phyloP scores from a whole-genome alignment of 768 basidiomycete species.

The Mycena galericulata region DNA sequence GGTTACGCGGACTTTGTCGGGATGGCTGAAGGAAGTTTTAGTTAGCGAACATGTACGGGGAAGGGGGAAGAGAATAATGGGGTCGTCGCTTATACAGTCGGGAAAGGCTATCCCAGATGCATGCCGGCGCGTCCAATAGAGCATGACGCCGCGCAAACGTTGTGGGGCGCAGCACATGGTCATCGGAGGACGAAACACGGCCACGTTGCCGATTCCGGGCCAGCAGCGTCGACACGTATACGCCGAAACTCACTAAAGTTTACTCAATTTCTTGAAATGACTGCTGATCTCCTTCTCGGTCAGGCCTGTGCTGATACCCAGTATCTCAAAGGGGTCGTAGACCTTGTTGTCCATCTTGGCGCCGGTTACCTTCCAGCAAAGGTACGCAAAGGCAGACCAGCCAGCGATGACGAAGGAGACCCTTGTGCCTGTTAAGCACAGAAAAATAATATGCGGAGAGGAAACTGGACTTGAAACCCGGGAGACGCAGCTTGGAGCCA shows the following conservation, averaged over 20 bases:
- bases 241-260: conserved; percentile 73
- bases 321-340: conserved; percentile 95
- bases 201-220: conserved; percentile 17
- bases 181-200: not conserved
- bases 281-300: conserved; percentile 95
- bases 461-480: conserved; percentile 63
- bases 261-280: conserved; percentile 92
- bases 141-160: not conserved
- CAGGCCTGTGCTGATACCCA: conserved; percentile 79
- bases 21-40: conserved; percentile 71
- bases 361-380: conserved; percentile 74
- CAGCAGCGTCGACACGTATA: conserved; percentile 24
- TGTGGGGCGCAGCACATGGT: not conserved
- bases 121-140: not conserved
- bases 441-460: not conserved
- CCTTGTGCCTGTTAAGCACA: conserved; percentile 52
- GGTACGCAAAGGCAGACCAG: conserved; percentile 78
- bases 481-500: conserved; percentile 61
- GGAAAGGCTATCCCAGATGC: not conserved
- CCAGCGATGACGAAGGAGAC: conserved; percentile 71
- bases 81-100: not conserved
- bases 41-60: conserved; percentile 2
- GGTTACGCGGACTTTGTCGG: conserved; percentile 92
- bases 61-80: not conserved
- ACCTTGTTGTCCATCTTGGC: conserved; percentile 72